phyloP scores from a whole-genome alignment of 148 eudicot genomes.

The Nyssa sinensis region DNA sequence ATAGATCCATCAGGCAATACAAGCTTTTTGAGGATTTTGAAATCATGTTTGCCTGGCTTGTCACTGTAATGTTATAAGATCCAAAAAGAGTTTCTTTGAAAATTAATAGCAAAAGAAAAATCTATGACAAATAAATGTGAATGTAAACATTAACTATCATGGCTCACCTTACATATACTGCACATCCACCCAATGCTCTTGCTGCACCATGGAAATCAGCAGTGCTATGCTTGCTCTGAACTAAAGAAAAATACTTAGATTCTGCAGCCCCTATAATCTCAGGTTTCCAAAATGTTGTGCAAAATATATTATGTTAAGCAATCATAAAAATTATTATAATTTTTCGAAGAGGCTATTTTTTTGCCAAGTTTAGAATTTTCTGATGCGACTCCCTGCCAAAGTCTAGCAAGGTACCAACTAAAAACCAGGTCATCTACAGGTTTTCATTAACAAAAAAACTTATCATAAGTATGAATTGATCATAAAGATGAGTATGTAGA shows the following conservation, averaged over 20 bases:
- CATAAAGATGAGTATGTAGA: not conserved
- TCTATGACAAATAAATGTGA: not conserved
- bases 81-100: too few relatives aligned
- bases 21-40: slow-evolving; percentile 46
- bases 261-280: too few relatives aligned
- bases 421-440: too few relatives aligned
- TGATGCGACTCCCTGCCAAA: too few relatives aligned
- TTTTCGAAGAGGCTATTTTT: too few relatives aligned
- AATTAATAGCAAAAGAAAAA: too few relatives aligned
- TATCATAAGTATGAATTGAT: too few relatives aligned
- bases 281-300: not conserved
- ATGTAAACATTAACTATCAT: not conserved
- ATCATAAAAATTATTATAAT: too few relatives aligned
- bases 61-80: slow-evolving; percentile 40
- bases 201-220: slow-evolving; percentile 64
- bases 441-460: too few relatives aligned
- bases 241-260: not conserved
- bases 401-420: too few relatives aligned
- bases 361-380: not conserved
- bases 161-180: slow-evolving; percentile 56
- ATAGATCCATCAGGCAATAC: slow-evolving; percentile 59
- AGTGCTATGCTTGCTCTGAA: slow-evolving; percentile 49
- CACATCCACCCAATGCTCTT: slow-evolving; percentile 58
- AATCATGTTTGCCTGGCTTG: slow-evolving; percentile 58
- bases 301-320: too few relatives aligned